Conservation (phyloP, 169 alveolate species). For the Eimeria zaria region DNA sequence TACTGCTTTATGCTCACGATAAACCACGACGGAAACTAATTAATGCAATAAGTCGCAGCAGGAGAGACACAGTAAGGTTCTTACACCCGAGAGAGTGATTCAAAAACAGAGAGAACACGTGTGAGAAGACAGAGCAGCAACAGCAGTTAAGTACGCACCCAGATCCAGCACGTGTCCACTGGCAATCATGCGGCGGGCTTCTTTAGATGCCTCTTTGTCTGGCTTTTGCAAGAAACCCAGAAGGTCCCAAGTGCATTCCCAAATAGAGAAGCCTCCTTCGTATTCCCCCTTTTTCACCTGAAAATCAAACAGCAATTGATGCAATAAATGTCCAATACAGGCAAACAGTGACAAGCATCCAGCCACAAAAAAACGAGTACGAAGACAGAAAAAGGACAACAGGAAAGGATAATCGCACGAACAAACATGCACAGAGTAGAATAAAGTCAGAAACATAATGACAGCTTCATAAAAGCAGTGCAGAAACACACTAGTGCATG, state of each 20-base stretch:
- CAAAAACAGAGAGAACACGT: neutral
- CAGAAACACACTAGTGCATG: neutral
- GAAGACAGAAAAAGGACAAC: neutral
- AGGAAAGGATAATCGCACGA: neutral
- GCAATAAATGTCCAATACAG: neutral
- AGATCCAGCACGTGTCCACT: constrained; percentile 59
- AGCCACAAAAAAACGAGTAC: neutral
- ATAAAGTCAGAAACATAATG: neutral
- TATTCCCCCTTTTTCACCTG: constrained; percentile 75
- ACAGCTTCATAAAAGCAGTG: neutral
- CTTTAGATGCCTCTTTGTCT: neutral
- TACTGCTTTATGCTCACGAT: neutral
- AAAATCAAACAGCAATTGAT: neutral
- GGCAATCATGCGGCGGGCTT: neutral
- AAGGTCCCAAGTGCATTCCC: constrained; percentile 82
- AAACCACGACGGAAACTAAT: neutral
- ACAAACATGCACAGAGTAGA: neutral
- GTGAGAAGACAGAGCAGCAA: neutral
- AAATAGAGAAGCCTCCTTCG: constrained; percentile 79
- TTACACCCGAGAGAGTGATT: neutral
- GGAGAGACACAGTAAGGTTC: neutral
- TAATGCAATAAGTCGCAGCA: no score
- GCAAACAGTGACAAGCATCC: neutral
- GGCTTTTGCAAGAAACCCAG: constrained; percentile 14
- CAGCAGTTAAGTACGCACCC: neutral